phyloP scores from a whole-genome alignment of 2,329 filamentous ascomycete genomes.

The Penicillium sp. region DNA sequence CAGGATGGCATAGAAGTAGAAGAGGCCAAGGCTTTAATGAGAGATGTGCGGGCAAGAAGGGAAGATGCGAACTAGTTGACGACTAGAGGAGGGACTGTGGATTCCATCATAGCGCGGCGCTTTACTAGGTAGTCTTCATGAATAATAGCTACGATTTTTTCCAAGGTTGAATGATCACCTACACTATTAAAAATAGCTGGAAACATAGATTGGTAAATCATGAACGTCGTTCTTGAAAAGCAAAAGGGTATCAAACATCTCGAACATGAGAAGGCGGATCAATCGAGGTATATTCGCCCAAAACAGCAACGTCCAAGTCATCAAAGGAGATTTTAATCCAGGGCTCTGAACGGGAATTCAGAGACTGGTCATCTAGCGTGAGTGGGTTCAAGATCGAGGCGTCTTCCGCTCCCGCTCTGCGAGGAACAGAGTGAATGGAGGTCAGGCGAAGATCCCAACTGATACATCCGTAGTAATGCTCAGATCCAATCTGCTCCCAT shows the following conservation, averaged over 20 bases:
- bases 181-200: background rate
- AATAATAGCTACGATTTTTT: slow-evolving; percentile 1
- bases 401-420: background rate
- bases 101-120: background rate
- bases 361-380: background rate
- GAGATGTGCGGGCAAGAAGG: slow-evolving; percentile 79
- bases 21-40: slow-evolving; percentile 89
- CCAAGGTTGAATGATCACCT: background rate
- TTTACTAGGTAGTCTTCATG: background rate
- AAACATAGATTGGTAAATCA: background rate
- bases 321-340: slow-evolving; percentile 31
- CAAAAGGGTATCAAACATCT: slow-evolving; percentile 1
- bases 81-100: background rate
- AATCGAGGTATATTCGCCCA: slow-evolving; percentile 18
- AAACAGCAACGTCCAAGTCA: slow-evolving; percentile 22
- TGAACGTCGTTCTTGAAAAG: background rate
- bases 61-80: slow-evolving; percentile 44
- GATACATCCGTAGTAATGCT: slow-evolving; percentile 38
- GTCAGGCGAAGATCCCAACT: slow-evolving; percentile 8
- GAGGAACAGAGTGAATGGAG: background rate
- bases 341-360: background rate
- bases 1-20: slow-evolving; percentile 96
- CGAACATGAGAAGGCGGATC: slow-evolving; percentile 4
- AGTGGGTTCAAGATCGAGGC: background rate
- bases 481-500: slow-evolving; percentile 31